Evolutionary conservation across 805 yeast genomes (phyloP).

Genomic region (Hanseniaspora pseudoguilliermondii): DNA sequence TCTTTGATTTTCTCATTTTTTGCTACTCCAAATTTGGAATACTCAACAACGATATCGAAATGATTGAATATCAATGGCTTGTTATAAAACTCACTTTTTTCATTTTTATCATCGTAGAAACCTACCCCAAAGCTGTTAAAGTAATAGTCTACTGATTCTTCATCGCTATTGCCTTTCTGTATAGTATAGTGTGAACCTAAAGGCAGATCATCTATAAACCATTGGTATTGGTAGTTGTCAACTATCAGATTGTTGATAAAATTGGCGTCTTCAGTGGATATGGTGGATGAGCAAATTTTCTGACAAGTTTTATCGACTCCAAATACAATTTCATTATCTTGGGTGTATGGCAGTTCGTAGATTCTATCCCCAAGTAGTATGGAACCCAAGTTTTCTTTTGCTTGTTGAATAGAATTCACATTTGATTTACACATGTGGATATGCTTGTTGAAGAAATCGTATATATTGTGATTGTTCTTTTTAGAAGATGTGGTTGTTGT

Average conservation of each 20-base stretch:
- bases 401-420: slow-evolving; percentile 33
- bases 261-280: slow-evolving; percentile 51
- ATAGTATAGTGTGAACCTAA: slow-evolving; percentile 39
- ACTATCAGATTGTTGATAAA: slow-evolving; percentile 69
- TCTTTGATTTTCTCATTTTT: slow-evolving; percentile 43
- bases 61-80: slow-evolving; percentile 58
- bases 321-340: slow-evolving; percentile 48
- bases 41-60: slow-evolving; percentile 64
- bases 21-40: slow-evolving; percentile 20
- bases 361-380: slow-evolving; percentile 92
- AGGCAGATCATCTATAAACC: slow-evolving; percentile 92
- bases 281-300: slow-evolving; percentile 46
- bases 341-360: slow-evolving; percentile 77
- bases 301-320: slow-evolving; percentile 51
- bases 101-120: slow-evolving; percentile 38
- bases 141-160: slow-evolving; percentile 46
- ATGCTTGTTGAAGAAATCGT: slow-evolving; percentile 70
- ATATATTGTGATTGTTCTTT: slow-evolving; percentile 44
- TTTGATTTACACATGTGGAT: slow-evolving; percentile 75
- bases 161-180: slow-evolving; percentile 30
- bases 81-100: slow-evolving; percentile 20
- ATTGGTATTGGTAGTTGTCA: slow-evolving; percentile 76
- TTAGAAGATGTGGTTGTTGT: slow-evolving; percentile 39
- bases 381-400: slow-evolving; percentile 83
- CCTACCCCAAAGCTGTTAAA: slow-evolving; percentile 79